Conservation (phyloP, 257 asterid genomes). For the Paulownia fortunei region DNA sequence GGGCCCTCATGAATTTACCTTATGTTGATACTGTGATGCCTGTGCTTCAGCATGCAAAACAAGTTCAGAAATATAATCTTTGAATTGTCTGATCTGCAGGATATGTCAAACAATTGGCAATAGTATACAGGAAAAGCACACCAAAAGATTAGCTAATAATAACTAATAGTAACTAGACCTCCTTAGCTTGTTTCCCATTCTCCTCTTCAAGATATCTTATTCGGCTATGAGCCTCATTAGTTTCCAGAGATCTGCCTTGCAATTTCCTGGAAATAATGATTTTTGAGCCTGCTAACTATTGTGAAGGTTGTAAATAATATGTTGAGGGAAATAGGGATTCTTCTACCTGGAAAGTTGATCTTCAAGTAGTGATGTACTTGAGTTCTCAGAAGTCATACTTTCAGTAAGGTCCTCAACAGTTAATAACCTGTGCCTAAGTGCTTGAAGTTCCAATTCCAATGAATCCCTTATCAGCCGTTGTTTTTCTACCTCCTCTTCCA, state of each 20-base stretch:
- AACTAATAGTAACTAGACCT: constrained; percentile 49
- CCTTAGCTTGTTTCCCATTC: constrained; percentile 64
- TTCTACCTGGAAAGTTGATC: constrained; percentile 61
- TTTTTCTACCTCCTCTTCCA: constrained; percentile 77
- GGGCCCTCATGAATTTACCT: constrained; percentile 51
- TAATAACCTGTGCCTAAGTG: constrained; percentile 66
- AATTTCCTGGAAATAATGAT: constrained; percentile 42
- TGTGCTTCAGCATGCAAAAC: constrained; percentile 90
- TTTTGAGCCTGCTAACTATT: constrained; percentile 20
- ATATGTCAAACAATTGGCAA: constrained; percentile 33
- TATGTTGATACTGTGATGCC: constrained; percentile 82
- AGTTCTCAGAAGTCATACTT: constrained; percentile 52
- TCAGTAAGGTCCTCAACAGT: constrained; percentile 73
- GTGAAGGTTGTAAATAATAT: constrained; percentile 24
- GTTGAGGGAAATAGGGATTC: constrained; percentile 22
- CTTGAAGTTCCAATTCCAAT: constrained; percentile 69
- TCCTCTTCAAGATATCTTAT: constrained; percentile 69
- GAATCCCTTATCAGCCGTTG: constrained; percentile 63
- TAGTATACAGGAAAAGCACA: constrained; percentile 13
- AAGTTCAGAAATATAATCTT: constrained; percentile 74
- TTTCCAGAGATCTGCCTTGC: constrained; percentile 51
- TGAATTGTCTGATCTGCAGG: constrained; percentile 69
- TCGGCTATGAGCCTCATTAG: constrained; percentile 51
- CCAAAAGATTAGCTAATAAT: constrained; percentile 6
- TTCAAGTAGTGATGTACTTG: constrained; percentile 45